Base-by-base conservation (phyloP, 192 early-diverging fungal species). In the Entrophospora sp. region DNA sequence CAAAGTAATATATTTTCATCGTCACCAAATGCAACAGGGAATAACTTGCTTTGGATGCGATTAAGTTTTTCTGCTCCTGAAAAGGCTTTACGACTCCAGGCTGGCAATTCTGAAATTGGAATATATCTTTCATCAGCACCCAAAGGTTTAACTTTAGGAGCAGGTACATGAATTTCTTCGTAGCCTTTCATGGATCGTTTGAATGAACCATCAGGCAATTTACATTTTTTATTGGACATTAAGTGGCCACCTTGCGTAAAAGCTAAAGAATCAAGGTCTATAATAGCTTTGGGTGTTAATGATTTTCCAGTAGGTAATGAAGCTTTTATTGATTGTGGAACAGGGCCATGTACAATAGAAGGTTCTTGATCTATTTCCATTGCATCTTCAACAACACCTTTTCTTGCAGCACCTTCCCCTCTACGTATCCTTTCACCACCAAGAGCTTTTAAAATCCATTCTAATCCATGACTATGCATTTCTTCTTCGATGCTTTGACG, bases 1-100 rank as follows among this genome's bases (percentile, higher is more conserved):
- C 96, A 97, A n/a, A 99, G 77, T 5, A 99, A 79, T 81, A 97
- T 82, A 71, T 96, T 96, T 43, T 91, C 94, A 71, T 97, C 92
- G n/a, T 80, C 75, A 9, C 74, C 73, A 72, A 91, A 99, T 0
- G 94, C 96, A n/a, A 81, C 75, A 30, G 88, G 87, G 66, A 90
- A 97, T 4, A 98, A 81, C 34, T 79, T 79, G 68, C 88, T 91
- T 79, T 99, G 97, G 34, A 98, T 82, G 46, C 91, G 80, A 75
- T 99, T 99, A 56, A 99, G 80, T 8, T 71, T 72, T 48, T 73
- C 70, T n/a, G 85, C 80, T 37, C 81, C 75, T 12, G 72, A 69
- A 70, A 95, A 95, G n/a, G 83, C 89, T 14, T 69, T 70, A 28
- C 87, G 89, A 38, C 87, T 82, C 95, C 95, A 98, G 5, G 48